Evolutionary conservation across 345 rosid genomes (phyloP), one percentile per base, ranked within the genome.

Genomic region (Arabis alpina): DNA sequence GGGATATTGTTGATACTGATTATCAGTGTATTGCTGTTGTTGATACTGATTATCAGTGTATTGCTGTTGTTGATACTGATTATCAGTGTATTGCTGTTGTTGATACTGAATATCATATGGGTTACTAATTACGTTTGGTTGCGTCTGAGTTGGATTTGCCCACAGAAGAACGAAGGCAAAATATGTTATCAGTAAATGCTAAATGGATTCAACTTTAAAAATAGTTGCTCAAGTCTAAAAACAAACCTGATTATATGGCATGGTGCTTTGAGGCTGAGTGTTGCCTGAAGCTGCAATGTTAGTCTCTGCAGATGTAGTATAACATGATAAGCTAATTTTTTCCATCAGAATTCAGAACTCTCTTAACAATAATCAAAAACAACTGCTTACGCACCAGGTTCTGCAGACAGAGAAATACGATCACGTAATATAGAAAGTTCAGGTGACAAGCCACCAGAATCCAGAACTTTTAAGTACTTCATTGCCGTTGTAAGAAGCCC

Each of bases 401-500:
- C 92, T 34, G 82, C 76, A 39, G 89, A 87, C 49, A 75, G 80
- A 50, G 96, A 81, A 71, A 94, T 92, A 36, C 91, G 89, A 66
- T 92, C 97, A 77, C 87, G 86, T 79, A 94, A 81, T 74, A 94
- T 85, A 14, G 76, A 71, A 65, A 91, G 96, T 71, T 94, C 99
- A 70, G 92, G 92, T 54, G 99, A 87, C 79, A 88, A 77, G 64
- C 87, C 93, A 66, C 88, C 96, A 52, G 97, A 81, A 11, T 92
- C 94, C 70, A 95, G 68, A 71, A 95, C 97, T 80, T 90, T 92
- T 85, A 95, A 79, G 77, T 88, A 92, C 74, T 90, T 91, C 96
- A 91, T 84, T 47, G 99, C 99, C 39, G 97, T 92, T 12, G 72
- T 63, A 52, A 79, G 73, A 64, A 74, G 95, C 64, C 98, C 99